Conservation (phyloP, 306 rosid species). For the Gastrolobium villosum region DNA sequence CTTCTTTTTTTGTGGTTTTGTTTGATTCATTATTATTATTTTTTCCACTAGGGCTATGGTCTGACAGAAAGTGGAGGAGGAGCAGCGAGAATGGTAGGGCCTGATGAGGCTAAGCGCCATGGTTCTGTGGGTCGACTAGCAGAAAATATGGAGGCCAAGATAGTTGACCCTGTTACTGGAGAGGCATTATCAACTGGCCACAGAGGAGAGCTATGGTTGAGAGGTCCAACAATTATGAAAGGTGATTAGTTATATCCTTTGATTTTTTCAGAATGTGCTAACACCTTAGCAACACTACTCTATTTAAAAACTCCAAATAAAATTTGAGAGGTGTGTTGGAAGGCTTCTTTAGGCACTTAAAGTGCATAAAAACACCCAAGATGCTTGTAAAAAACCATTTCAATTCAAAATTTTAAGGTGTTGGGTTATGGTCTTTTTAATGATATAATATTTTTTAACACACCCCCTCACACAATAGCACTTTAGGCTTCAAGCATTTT, state of each 20-base stretch:
- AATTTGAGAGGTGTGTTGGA: not conserved
- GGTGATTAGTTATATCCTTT: slow-evolving; percentile 47
- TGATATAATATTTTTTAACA: too few relatives aligned
- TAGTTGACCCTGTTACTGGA: slow-evolving; percentile 78
- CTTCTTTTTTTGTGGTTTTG: not conserved
- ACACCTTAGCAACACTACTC: not conserved
- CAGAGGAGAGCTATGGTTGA: slow-evolving; percentile 86
- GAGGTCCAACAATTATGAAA: slow-evolving; percentile 89
- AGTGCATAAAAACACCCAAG: not conserved
- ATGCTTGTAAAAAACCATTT: too few relatives aligned
- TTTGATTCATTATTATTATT: not conserved
- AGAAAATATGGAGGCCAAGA: slow-evolving; percentile 85
- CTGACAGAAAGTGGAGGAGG: slow-evolving; percentile 79
- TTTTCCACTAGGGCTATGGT: slow-evolving; percentile 81
- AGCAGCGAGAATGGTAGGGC: slow-evolving; percentile 63
- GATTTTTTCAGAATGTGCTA: not conserved
- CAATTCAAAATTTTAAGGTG: too few relatives aligned
- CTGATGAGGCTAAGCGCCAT: slow-evolving; percentile 67
- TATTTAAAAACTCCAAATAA: not conserved
- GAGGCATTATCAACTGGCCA: slow-evolving; percentile 74
- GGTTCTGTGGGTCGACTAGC: slow-evolving; percentile 81
- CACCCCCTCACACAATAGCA: too few relatives aligned
- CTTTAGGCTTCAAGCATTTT: too few relatives aligned
- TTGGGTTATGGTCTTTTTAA: too few relatives aligned
- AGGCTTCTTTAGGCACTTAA: slow-evolving; percentile 19